Evolutionary conservation across 202 grass and related monocot species (phyloP).

Genomic region (Bolboschoenoplectus hybrid): DNA sequence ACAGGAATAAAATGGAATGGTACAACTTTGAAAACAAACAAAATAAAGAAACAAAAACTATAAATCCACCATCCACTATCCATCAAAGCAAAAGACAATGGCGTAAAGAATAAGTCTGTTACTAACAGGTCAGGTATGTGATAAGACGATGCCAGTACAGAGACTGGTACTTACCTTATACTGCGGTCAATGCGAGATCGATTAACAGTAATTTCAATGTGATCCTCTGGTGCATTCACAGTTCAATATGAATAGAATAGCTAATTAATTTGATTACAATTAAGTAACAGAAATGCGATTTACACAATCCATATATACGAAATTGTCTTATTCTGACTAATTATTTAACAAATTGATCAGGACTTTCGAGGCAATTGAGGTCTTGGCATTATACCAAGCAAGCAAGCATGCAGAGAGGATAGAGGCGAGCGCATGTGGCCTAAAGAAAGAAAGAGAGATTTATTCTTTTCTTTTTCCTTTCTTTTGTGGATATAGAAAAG

Average conservation of each 20-base stretch:
- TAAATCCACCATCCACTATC: neutral
- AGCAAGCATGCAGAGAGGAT: constrained; percentile 22
- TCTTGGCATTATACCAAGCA: constrained; percentile 32
- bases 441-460: constrained; percentile 10
- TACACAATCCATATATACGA: neutral
- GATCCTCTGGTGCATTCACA: neutral
- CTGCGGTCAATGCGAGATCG: neutral
- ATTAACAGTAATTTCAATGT: neutral
- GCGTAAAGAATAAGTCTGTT: neutral
- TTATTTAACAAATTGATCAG: neutral
- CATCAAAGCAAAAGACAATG: neutral
- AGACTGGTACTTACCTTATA: neutral
- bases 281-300: neutral
- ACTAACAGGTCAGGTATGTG: neutral
- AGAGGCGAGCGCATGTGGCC: constrained; percentile 36
- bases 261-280: neutral
- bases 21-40: neutral
- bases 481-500: constrained; percentile 5
- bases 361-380: constrained; percentile 41
- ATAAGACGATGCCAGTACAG: neutral
- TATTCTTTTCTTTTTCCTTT: neutral
- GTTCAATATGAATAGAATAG: neutral
- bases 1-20: neutral
- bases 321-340: constrained; percentile 29
- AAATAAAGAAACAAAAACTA: neutral